Percentiles rank a stretch among this genome's conserved stretches.
Conservation (phyloP, 2,329 filamentous ascomycete species). For the Alternaria rosae region DNA sequence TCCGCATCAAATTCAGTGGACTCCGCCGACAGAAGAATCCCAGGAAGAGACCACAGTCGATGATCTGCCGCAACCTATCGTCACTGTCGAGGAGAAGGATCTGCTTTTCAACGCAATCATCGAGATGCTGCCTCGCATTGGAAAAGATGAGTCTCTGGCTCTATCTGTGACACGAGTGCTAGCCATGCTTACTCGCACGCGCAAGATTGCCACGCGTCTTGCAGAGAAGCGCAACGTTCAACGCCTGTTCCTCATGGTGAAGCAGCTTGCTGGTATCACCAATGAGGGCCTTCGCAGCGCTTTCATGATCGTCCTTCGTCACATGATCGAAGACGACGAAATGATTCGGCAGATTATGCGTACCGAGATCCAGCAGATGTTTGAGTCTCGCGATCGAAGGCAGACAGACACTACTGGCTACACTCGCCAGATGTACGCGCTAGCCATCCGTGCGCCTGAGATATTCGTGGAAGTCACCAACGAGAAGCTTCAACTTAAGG, state of each 20-base stretch:
- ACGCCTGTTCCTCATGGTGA: conserved; percentile 91
- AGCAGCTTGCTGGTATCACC: conserved; percentile 82
- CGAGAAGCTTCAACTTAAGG: conserved; percentile 78
- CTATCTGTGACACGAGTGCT: conserved; percentile 83
- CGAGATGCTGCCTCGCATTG: conserved; percentile 82
- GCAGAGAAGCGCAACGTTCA: conserved; percentile 90
- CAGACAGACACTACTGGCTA: conserved; percentile 74
- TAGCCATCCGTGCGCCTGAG: conserved; percentile 81
- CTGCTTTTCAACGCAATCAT: conserved; percentile 79
- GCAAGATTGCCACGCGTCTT: conserved; percentile 75
- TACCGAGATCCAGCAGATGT: conserved; percentile 81
- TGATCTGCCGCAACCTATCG: conserved; percentile 65
- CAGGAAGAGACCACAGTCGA: conserved; percentile 63
- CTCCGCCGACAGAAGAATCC: conserved; percentile 57
- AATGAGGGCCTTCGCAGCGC: conserved; percentile 76
- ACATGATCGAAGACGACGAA: conserved; percentile 93
- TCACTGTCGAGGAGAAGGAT: conserved; percentile 71
- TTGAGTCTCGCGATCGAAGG: conserved; percentile 64
- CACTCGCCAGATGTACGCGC: conserved; percentile 77
- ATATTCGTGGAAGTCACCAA: conserved; percentile 88
- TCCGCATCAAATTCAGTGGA: conserved; percentile 78
- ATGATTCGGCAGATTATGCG: conserved; percentile 91
- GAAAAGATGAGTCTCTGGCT: conserved; percentile 85
- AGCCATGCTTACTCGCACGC: conserved; percentile 84
- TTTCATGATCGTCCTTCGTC: conserved; percentile 86